phyloP scores from a whole-genome alignment of 306 rosid genomes.

The Corylus americana region DNA sequence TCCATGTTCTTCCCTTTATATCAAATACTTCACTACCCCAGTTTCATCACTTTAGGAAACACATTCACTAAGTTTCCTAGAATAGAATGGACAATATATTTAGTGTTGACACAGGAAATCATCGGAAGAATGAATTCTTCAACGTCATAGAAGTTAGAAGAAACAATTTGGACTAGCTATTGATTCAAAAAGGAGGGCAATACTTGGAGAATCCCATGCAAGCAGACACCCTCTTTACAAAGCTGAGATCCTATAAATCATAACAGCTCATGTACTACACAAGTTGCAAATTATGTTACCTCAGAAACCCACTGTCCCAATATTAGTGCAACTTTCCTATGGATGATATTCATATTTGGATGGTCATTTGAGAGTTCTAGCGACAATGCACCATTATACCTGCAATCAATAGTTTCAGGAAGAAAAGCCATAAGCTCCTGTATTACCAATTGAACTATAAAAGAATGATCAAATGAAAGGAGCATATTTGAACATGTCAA shows the following conservation, averaged over 20 bases:
- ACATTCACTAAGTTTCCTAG: not conserved
- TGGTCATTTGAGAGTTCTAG: slow-evolving; percentile 88
- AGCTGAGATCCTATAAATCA: slow-evolving; percentile 16
- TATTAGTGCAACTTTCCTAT: slow-evolving; percentile 85
- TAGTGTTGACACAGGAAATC: not conserved
- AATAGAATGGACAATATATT: not conserved
- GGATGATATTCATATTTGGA: slow-evolving; percentile 80
- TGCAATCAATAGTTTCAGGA: slow-evolving; percentile 40
- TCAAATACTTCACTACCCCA: not conserved
- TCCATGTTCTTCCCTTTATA: not conserved
- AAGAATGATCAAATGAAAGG: slow-evolving; percentile 20
- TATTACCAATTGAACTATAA: not conserved
- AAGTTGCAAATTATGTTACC: slow-evolving; percentile 48
- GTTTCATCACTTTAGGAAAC: not conserved
- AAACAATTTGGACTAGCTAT: not conserved
- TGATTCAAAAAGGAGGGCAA: not conserved
- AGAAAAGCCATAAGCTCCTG: slow-evolving; percentile 17
- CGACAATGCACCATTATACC: slow-evolving; percentile 95
- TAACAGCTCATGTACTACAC: slow-evolving; percentile 11
- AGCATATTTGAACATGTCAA: slow-evolving; percentile 11
- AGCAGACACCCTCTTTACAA: slow-evolving; percentile 2
- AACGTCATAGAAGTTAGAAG: not conserved
- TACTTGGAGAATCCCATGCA: not conserved
- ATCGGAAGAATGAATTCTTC: not conserved
- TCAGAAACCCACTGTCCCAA: slow-evolving; percentile 99